phyloP scores from a whole-genome alignment of 2,329 filamentous ascomycete genomes.

The Penicillium freii region DNA sequence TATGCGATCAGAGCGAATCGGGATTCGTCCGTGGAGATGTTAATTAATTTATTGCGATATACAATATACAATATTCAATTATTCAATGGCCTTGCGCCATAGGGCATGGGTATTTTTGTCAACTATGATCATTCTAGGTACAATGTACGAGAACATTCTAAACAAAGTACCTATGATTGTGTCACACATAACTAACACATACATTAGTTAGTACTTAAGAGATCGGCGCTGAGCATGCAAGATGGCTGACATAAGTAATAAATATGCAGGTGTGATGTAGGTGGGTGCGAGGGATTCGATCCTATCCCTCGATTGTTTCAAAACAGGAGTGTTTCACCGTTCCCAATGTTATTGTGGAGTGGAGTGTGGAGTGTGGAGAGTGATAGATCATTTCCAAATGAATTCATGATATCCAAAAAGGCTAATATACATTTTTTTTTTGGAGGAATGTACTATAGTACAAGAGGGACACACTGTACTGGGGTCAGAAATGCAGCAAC shows the following conservation, averaged over 20 bases:
- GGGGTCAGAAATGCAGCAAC: conserved; percentile 8
- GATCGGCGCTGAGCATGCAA: background rate
- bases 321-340: background rate
- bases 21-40: background rate
- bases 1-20: background rate
- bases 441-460: conserved; percentile 11
- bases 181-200: background rate
- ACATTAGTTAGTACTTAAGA: background rate
- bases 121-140: background rate
- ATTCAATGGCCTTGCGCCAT: background rate
- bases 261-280: background rate
- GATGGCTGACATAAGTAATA: background rate
- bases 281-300: background rate
- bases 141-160: background rate
- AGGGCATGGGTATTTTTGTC: background rate
- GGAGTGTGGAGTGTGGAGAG: background rate
- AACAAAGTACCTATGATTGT: background rate
- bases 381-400: background rate
- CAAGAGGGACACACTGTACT: conserved; percentile 8
- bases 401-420: conserved; percentile 4
- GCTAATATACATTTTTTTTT: conserved; percentile 12
- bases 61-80: background rate
- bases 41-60: background rate
- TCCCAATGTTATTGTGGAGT: background rate
- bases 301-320: background rate